Conservation (phyloP, 129 eudicot species). For the Helianthus tuberosus region DNA sequence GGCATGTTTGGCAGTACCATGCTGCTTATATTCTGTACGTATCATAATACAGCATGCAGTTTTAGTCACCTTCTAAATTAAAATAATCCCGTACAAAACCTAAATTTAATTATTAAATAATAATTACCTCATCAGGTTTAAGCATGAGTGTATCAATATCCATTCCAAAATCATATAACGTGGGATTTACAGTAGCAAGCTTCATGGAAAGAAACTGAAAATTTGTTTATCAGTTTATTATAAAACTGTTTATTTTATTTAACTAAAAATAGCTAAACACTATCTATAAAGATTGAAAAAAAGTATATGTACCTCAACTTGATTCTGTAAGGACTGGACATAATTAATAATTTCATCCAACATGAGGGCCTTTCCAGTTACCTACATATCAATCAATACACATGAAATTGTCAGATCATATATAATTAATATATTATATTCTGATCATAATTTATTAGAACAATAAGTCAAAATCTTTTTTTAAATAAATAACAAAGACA, state of each 20-base stretch:
- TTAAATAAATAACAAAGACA: constrained; percentile 1
- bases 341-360: constrained; percentile 97
- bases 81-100: not conserved
- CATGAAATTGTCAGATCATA: constrained; percentile 61
- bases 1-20: constrained; percentile 49
- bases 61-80: not conserved
- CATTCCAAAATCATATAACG: constrained; percentile 75
- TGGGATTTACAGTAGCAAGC: constrained; percentile 85
- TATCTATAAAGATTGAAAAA: not conserved
- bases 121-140: constrained; percentile 71
- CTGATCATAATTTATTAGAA: constrained; percentile 16
- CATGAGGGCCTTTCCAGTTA: constrained; percentile 98
- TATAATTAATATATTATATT: not conserved
- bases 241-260: not conserved
- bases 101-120: not conserved
- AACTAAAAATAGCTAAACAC: not conserved
- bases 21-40: constrained; percentile 53
- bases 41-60: constrained; percentile 4
- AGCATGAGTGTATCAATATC: constrained; percentile 70
- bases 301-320: constrained; percentile 71
- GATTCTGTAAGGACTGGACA: constrained; percentile 97
- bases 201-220: constrained; percentile 90
- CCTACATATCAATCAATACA: constrained; percentile 61
- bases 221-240: not conserved
- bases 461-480: not conserved